Percentiles rank a stretch among this genome's conserved stretches.
Evolutionary conservation across 352 stramenopile genomes (phyloP).

Genomic region (Aphanomyces invadans): DNA sequence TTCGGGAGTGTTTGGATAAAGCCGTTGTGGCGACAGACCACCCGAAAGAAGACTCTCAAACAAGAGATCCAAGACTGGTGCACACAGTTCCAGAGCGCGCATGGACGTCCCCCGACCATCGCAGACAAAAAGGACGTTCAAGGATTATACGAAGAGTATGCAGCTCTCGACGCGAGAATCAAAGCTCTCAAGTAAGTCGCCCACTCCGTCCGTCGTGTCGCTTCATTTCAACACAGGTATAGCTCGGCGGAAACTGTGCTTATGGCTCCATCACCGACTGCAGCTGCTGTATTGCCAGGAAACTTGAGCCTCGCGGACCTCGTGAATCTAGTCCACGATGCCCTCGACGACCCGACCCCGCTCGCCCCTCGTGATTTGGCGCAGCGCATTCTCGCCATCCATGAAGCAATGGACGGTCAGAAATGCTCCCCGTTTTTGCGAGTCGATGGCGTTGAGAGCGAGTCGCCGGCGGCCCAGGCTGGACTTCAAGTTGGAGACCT

Average conservation of each 20-base stretch:
- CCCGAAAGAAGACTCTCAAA: slow-evolving; percentile 4
- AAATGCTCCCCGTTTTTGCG: neutral
- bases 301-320: neutral
- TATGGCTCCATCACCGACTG: neutral
- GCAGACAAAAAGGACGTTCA: slow-evolving; percentile 20
- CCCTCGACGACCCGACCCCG: neutral
- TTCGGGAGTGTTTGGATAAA: too few relatives aligned
- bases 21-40: too few relatives aligned
- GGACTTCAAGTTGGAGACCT: neutral
- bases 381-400: slow-evolving; percentile 2
- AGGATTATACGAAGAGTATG: slow-evolving; percentile 20
- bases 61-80: slow-evolving; percentile 22
- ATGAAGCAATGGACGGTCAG: slow-evolving; percentile 1
- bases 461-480: slow-evolving; percentile 5
- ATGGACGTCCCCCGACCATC: slow-evolving; percentile 1
- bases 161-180: slow-evolving; percentile 6
- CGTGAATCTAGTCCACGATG: neutral
- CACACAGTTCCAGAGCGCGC: slow-evolving; percentile 7
- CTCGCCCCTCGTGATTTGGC: neutral
- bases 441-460: slow-evolving; percentile 16
- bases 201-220: too few relatives aligned
- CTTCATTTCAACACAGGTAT: neutral
- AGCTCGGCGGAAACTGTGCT: neutral
- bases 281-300: neutral
- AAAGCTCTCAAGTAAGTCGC: slow-evolving; percentile 23